Conservation (phyloP, 192 early-diverging fungal genomes). For the Coemansia sp. region DNA sequence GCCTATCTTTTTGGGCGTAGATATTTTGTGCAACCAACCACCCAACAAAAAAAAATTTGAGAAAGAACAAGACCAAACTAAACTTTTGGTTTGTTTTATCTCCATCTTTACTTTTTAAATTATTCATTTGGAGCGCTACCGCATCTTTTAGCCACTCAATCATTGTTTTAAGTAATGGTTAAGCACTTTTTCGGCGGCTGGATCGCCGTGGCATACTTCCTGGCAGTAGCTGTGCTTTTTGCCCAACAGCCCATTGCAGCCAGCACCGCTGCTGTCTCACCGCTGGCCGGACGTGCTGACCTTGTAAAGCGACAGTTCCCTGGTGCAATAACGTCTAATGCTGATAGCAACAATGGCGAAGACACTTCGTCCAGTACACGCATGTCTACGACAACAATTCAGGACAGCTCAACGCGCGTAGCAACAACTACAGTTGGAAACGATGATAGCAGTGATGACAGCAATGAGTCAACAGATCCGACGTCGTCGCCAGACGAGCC, state of each 20-base stretch:
- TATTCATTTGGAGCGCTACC: background rate
- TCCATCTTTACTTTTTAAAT: background rate
- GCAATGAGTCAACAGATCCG: background rate
- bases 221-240: too few relatives aligned
- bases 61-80: too few relatives aligned
- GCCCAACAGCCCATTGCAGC: too few relatives aligned
- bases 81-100: background rate
- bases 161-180: background rate
- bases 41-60: too few relatives aligned
- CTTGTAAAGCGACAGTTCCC: background rate
- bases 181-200: too few relatives aligned
- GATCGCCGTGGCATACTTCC: too few relatives aligned
- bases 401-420: constrained; percentile 1
- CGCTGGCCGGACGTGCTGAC: background rate
- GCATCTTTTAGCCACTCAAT: background rate
- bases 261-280: too few relatives aligned
- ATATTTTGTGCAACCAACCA: too few relatives aligned
- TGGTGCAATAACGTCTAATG: background rate
- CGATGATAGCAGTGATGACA: background rate
- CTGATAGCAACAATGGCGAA: background rate
- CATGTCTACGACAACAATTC: background rate
- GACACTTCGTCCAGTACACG: background rate
- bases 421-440: background rate
- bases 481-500: too few relatives aligned
- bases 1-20: too few relatives aligned